Evolutionary conservation across 1,139 yeast genomes (phyloP).

Genomic region (Lodderomyces metapsilosis): DNA sequence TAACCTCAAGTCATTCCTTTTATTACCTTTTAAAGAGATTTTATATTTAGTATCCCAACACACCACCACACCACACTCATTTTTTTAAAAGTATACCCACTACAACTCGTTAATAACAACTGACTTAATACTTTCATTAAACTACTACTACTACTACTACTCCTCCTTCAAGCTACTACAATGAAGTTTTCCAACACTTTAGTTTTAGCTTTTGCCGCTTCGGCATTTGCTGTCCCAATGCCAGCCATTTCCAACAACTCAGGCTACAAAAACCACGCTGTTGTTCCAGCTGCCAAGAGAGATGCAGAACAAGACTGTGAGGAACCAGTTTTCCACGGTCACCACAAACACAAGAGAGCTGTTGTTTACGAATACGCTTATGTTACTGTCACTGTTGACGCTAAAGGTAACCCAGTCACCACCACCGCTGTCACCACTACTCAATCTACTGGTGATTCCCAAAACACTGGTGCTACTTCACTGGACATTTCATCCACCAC

Average conservation of each 20-base stretch:
- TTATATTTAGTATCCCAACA: no score
- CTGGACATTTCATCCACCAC: conserved; percentile 12
- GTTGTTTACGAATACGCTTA: conserved; percentile 39
- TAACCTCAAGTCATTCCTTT: conserved; percentile 14
- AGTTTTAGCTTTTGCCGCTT: conserved; percentile 38
- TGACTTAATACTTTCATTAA: no score
- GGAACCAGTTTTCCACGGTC: conserved; percentile 37
- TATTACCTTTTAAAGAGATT: conserved; percentile 2
- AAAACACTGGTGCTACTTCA: conserved; percentile 12
- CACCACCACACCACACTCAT: no score
- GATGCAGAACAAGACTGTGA: conserved; percentile 32
- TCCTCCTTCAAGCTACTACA: conserved; percentile 1
- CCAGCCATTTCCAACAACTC: conserved; percentile 17
- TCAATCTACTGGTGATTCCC: conserved; percentile 11
- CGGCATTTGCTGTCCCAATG: conserved; percentile 49
- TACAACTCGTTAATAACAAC: no score
- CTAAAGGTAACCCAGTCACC: conserved; percentile 28
- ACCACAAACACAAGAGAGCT: conserved; percentile 45
- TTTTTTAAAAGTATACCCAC: no score
- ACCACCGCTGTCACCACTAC: conserved; percentile 15
- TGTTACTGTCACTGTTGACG: conserved; percentile 45
- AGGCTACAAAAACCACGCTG: conserved; percentile 18
- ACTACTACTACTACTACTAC: conserved; percentile 3
- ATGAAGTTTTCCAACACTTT: conserved; percentile 35
- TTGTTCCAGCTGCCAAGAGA: conserved; percentile 15